Conservation (phyloP, 1,284 basidiomycete genomes). For the Gomphus sp. region DNA sequence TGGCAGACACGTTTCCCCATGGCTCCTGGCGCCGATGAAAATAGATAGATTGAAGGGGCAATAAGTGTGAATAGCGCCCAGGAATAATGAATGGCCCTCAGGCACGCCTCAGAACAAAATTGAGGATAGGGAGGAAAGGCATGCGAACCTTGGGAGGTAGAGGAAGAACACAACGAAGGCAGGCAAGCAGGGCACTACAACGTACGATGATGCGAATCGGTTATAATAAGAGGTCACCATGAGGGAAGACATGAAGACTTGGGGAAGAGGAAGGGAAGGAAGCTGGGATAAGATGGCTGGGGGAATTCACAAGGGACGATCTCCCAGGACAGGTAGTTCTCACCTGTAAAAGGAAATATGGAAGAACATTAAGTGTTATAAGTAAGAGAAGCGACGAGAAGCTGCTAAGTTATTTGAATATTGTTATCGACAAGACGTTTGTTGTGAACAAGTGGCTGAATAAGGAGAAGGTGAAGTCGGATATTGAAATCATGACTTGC, state of each 20-base stretch:
- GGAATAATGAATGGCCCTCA: no score
- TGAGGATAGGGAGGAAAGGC: no score
- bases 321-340: constrained; percentile 93
- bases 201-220: no score
- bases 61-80: no score
- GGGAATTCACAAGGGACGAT: constrained; percentile 72
- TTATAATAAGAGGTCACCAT: neutral
- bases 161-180: no score
- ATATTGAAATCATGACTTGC: neutral
- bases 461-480: neutral
- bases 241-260: neutral
- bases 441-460: neutral
- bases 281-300: neutral
- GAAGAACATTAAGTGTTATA: constrained; percentile 11
- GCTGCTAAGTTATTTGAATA: neutral
- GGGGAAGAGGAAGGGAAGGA: neutral
- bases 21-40: no score
- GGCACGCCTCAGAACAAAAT: no score
- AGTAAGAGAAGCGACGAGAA: neutral
- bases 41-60: no score
- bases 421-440: neutral
- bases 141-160: no score
- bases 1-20: no score
- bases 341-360: constrained; percentile 31
- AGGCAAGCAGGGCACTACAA: no score